These are phyloP conservation scores for Saturnispora dispora DNA, from an alignment of 805 yeast genomes.

Conservation along the genomic window DNA sequence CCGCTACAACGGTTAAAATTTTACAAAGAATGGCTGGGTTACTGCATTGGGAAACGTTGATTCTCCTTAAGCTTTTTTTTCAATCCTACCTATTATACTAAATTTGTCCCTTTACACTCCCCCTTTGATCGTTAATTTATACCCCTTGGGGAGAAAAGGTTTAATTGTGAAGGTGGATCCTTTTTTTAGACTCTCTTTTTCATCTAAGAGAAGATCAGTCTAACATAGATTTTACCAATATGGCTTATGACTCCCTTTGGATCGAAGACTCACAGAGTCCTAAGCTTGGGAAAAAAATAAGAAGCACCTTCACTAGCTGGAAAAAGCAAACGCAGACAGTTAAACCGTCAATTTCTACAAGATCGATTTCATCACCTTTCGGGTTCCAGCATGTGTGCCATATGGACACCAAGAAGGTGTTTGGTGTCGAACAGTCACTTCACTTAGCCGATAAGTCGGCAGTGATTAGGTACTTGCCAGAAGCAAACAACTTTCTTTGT, in stretches of 20 bases:
- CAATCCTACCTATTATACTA: not conserved
- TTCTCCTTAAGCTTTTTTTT: not conserved
- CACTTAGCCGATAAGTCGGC: not conserved
- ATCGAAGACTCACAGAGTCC: slow-evolving; percentile 1
- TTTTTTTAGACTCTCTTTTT: not conserved
- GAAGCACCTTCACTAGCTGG: not conserved
- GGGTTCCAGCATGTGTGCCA: slow-evolving; percentile 5
- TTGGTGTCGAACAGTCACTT: not conserved
- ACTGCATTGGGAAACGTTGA: slow-evolving; percentile 2
- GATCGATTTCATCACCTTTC: slow-evolving; percentile 10
- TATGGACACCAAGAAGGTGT: not conserved
- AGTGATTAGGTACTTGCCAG: not conserved
- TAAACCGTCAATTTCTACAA: not conserved
- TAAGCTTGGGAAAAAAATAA: not conserved
- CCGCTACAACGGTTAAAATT: not conserved
- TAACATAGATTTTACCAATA: not conserved
- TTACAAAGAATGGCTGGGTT: slow-evolving; percentile 1
- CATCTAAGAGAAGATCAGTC: not conserved
- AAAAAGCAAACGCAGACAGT: not conserved
- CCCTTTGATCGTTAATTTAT: not conserved
- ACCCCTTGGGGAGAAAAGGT: not conserved
- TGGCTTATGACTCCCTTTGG: not conserved
- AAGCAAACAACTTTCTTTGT: not conserved
- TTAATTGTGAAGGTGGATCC: not conserved
- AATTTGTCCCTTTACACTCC: not conserved